Percentiles rank a stretch among this genome's conserved stretches.
These are phyloP conservation scores for Aureobasidium namibiae DNA, from an alignment of 2,329 filamentous ascomycete species.

Conservation along the genomic window DNA sequence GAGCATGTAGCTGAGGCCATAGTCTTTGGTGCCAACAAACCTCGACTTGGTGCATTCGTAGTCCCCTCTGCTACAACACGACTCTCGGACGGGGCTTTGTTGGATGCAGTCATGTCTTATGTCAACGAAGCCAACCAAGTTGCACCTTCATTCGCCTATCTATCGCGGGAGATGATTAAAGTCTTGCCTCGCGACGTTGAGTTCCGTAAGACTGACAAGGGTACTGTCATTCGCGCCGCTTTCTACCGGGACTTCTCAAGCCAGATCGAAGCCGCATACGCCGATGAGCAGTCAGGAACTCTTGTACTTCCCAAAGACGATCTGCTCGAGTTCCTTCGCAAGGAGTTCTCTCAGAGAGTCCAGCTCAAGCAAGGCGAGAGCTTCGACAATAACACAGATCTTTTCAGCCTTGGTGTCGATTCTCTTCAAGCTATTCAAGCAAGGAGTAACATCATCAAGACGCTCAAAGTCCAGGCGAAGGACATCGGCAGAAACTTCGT, in stretches of 20 bases:
- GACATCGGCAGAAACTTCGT: slow-evolving; percentile 48
- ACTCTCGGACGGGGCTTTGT: slow-evolving; percentile 35
- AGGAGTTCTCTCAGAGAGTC: slow-evolving; percentile 16
- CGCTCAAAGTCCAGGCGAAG: slow-evolving; percentile 41
- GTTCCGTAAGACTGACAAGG: slow-evolving; percentile 47
- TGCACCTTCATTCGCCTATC: slow-evolving; percentile 42
- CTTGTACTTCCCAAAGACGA: slow-evolving; percentile 20
- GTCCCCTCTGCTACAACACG: slow-evolving; percentile 36
- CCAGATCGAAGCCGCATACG: slow-evolving; percentile 39
- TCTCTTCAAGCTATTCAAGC: slow-evolving; percentile 51
- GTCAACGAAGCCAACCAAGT: slow-evolving; percentile 42
- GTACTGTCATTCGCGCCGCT: slow-evolving; percentile 43
- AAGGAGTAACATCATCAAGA: slow-evolving; percentile 43
- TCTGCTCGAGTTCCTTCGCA: slow-evolving; percentile 13
- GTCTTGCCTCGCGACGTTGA: slow-evolving; percentile 34
- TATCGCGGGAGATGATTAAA: slow-evolving; percentile 44
- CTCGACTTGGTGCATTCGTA: slow-evolving; percentile 45
- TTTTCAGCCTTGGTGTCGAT: slow-evolving; percentile 52
- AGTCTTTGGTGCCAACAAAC: slow-evolving; percentile 46
- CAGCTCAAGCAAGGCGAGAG: slow-evolving; percentile 18
- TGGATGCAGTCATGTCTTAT: slow-evolving; percentile 40
- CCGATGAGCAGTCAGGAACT: slow-evolving; percentile 16
- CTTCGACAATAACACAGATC: slow-evolving; percentile 39
- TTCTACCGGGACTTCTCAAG: slow-evolving; percentile 39
- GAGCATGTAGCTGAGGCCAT: slow-evolving; percentile 46